Percentiles rank a stretch among this genome's conserved stretches.
Evolutionary conservation across 2,329 filamentous ascomycete species (phyloP).

Genomic region (Lomentospora prolificans): DNA sequence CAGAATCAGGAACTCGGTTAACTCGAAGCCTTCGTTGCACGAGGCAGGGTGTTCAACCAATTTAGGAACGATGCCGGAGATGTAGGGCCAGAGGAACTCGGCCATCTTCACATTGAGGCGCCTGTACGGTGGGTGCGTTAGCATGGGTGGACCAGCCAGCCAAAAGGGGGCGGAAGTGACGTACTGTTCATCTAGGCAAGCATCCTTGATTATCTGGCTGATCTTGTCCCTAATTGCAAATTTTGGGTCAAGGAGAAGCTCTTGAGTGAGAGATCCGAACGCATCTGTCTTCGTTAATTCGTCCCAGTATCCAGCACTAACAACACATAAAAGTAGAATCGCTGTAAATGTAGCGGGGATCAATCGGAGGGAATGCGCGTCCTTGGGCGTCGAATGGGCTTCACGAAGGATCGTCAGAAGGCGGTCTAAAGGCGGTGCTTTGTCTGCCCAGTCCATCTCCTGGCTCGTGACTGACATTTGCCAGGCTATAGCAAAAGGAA

Average conservation of each 20-base stretch:
- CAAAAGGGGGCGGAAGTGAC: background rate
- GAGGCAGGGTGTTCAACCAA: conserved; percentile 21
- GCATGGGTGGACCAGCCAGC: background rate
- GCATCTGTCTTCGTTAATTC: conserved; percentile 11
- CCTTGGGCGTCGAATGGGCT: conserved; percentile 9
- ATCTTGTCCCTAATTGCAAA: background rate
- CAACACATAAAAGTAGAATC: conserved; percentile 28
- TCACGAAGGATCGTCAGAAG: conserved; percentile 20
- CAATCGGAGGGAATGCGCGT: conserved; percentile 11
- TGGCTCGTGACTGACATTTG: background rate
- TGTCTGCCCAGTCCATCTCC: background rate
- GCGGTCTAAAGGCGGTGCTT: conserved; percentile 17
- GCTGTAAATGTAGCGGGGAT: conserved; percentile 25
- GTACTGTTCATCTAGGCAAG: conserved; percentile 3
- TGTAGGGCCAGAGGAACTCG: conserved; percentile 34
- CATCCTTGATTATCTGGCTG: conserved; percentile 1
- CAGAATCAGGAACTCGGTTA: conserved; percentile 25
- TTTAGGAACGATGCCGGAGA: conserved; percentile 25
- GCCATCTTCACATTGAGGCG: conserved; percentile 5
- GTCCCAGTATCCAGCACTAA: conserved; percentile 28
- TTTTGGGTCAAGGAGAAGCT: conserved; percentile 5
- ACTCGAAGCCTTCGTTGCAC: conserved; percentile 35
- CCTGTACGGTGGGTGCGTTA: conserved; percentile 3
- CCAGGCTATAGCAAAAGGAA: background rate
- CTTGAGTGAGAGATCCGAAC: conserved; percentile 5